A percentile compares a stretch with the other conserved stretches of the same genome.
phyloP scores from a whole-genome alignment of 2,329 filamentous ascomycete genomes.

The Bipolaris gigantea region DNA sequence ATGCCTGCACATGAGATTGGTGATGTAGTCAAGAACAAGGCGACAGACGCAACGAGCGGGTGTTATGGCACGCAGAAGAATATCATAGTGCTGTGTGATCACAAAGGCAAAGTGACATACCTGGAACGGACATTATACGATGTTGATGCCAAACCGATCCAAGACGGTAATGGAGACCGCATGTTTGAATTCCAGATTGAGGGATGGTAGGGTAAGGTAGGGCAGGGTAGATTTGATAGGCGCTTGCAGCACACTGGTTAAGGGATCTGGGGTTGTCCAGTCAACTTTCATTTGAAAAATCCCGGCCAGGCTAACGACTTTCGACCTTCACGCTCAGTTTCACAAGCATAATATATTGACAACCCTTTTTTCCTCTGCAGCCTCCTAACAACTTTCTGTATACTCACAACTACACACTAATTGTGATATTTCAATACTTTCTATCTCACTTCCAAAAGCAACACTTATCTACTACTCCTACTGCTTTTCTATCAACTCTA shows the following conservation, averaged over 20 bases:
- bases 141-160: constrained; percentile 52
- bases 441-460: not conserved
- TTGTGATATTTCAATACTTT: no score
- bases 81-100: constrained; percentile 61
- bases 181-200: constrained; percentile 54
- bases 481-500: not conserved
- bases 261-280: no score
- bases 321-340: no score
- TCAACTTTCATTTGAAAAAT: no score
- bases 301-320: no score
- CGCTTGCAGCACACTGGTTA: not conserved
- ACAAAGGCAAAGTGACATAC: constrained; percentile 60
- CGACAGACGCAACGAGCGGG: constrained; percentile 48
- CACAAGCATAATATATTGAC: no score
- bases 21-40: constrained; percentile 45
- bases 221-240: not conserved
- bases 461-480: no score
- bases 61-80: constrained; percentile 68
- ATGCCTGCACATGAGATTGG: constrained; percentile 46
- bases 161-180: constrained; percentile 52
- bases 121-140: constrained; percentile 65
- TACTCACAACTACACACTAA: no score
- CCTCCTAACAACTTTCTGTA: no score
- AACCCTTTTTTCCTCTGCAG: no score
- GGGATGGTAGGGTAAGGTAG: constrained; percentile 32